Evolutionary conservation across 75 land plant species (phyloP).

Genomic region (Cryptomeria japonica): DNA sequence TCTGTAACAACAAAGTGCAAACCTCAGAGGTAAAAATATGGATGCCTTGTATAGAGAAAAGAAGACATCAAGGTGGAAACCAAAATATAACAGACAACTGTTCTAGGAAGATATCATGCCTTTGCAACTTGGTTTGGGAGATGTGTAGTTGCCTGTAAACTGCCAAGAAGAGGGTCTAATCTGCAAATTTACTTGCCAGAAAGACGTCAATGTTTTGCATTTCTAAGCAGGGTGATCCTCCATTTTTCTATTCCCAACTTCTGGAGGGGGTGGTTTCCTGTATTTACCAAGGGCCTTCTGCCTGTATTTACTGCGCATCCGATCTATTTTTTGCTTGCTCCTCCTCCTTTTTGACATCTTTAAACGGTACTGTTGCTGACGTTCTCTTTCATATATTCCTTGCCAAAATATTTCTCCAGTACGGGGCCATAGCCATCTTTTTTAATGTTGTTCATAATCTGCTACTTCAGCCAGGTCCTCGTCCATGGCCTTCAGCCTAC

Average conservation of each 20-base stretch:
- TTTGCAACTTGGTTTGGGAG: not conserved
- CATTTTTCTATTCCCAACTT: not conserved
- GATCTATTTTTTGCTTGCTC: conserved; percentile 55
- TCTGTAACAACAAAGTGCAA: not conserved
- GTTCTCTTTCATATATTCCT: conserved; percentile 78
- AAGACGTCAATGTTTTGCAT: not conserved
- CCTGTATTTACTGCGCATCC: conserved; percentile 43
- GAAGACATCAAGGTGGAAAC: not conserved
- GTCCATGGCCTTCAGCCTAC: conserved; percentile 83
- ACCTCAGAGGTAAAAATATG: not conserved
- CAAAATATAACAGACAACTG: not conserved
- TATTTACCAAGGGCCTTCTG: conserved; percentile 74
- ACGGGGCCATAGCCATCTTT: conserved; percentile 89
- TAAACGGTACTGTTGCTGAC: conserved; percentile 39
- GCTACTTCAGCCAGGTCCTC: conserved; percentile 92
- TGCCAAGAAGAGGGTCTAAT: not conserved
- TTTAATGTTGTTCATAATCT: conserved; percentile 50
- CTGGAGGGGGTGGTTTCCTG: conserved; percentile 38
- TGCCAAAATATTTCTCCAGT: conserved; percentile 97
- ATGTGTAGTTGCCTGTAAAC: not conserved
- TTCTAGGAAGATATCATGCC: not conserved
- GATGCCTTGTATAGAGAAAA: not conserved
- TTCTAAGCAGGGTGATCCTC: not conserved
- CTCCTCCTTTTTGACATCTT: conserved; percentile 59
- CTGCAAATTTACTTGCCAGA: not conserved